phyloP scores from a whole-genome alignment of 2,329 filamentous ascomycete species.

The Penicillium sp. region DNA sequence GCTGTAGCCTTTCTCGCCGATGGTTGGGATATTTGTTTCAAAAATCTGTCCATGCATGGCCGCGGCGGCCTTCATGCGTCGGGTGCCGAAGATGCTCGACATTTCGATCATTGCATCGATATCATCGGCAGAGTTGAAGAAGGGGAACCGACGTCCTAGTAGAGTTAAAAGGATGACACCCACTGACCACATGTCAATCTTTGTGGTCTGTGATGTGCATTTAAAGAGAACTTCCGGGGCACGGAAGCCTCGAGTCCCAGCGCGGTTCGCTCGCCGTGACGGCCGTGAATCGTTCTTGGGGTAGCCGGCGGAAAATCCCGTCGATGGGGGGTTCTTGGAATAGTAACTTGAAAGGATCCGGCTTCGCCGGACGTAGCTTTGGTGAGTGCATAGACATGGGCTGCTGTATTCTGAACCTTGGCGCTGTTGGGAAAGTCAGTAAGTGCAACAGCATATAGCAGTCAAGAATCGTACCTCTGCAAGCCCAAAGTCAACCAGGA shows the following conservation, averaged over 20 bases:
- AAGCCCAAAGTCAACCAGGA: conserved; percentile 98
- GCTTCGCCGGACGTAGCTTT: conserved; percentile 58
- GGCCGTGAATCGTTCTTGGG: conserved; percentile 86
- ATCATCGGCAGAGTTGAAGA: conserved; percentile 98
- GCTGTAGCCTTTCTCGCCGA: conserved; percentile 78
- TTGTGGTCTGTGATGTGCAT: conserved; percentile 88
- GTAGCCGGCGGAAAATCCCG: conserved; percentile 62
- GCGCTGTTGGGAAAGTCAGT: conserved; percentile 38
- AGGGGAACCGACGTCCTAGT: conserved; percentile 86
- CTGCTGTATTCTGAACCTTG: conserved; percentile 51
- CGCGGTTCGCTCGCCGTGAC: conserved; percentile 86
- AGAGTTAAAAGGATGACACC: conserved; percentile 98
- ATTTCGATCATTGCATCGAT: conserved; percentile 98
- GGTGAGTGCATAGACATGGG: conserved; percentile 74
- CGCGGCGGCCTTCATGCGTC: conserved; percentile 78
- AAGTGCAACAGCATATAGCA: not conserved
- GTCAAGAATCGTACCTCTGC: conserved; percentile 59
- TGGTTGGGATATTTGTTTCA: conserved; percentile 87
- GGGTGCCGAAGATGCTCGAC: conserved; percentile 84
- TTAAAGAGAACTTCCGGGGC: conserved; percentile 96
- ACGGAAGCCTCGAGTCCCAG: conserved; percentile 91
- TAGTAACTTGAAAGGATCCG: conserved; percentile 57
- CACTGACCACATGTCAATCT: conserved; percentile 95
- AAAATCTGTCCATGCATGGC: conserved; percentile 86
- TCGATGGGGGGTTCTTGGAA: conserved; percentile 49